Conservation (phyloP, 306 rosid genomes). For the Ormosia semicastrata region DNA sequence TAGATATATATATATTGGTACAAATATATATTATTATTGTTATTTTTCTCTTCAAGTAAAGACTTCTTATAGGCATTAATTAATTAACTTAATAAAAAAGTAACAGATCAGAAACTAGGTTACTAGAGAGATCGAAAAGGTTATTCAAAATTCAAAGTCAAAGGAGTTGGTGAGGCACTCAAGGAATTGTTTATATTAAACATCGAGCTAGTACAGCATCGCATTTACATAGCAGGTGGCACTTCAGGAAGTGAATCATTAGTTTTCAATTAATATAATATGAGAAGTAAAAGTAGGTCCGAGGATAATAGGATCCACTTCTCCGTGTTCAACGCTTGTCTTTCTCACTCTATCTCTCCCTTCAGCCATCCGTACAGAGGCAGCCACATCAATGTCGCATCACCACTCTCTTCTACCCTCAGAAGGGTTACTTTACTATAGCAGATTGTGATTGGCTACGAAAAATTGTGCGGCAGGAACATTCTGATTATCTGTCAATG, state of each 20-base stretch:
- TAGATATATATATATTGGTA: no score
- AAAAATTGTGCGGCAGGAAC: background rate
- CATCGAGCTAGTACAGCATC: background rate
- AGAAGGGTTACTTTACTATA: background rate
- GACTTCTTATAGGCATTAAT: background rate
- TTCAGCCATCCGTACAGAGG: constrained; percentile 9
- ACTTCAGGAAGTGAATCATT: background rate
- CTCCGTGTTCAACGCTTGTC: constrained; percentile 37
- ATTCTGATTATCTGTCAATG: constrained; percentile 15
- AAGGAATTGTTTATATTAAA: background rate
- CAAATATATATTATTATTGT: background rate
- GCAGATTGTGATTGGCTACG: constrained; percentile 8
- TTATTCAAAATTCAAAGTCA: background rate
- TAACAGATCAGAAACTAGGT: background rate
- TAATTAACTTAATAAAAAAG: background rate
- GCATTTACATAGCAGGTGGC: background rate
- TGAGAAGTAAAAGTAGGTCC: background rate
- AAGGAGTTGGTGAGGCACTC: background rate
- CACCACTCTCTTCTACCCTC: background rate
- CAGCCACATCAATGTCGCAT: constrained; percentile 29
- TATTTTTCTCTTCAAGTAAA: background rate
- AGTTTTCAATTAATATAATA: background rate
- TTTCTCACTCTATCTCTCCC: background rate
- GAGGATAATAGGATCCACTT: constrained; percentile 37
- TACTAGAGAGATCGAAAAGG: background rate